Base-by-base conservation (phyloP, 805 yeast species). In the Wickerhamiella sergipiensis region DNA sequence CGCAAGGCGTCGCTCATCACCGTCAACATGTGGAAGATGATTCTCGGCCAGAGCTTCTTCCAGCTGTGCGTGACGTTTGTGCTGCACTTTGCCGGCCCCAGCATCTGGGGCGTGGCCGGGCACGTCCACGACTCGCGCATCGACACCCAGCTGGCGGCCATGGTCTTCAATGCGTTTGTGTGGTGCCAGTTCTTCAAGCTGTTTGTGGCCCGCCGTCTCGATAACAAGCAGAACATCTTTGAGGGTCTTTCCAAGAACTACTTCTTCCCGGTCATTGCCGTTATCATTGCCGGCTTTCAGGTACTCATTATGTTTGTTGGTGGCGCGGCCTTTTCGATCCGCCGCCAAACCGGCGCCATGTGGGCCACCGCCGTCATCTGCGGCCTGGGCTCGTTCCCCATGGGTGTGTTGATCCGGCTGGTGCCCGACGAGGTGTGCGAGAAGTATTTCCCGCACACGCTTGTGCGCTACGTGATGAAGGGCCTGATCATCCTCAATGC, bases 1-100 rank as follows among this genome's bases (percentile, higher is more conserved):
- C 77, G 96, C 61, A 69, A 71, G 21, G 76, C 79, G 15, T 85
- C 94, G 1, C 73, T 92, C 67, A 90, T 92, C 57, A 74, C 95
- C 5, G 80, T 81, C 2, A 83, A 95, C 9, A 92, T 92, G 89
- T 92, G 98, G 98, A 92, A 92, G 68, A 90, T 92, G 97, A 92
- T 92, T 58, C 54, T 89, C 47, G 92, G 95, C 2, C 97, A 92
- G 69, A 76, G 95, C 1, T 53, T 73, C 15, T 76, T 80, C 54
- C 99, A 92, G 71, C 74, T 92, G 55, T 64, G 75, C 21, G 77
- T 92, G 18, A 90, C 97, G 0, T 83, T 92, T 62, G 72, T 74
- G 10, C 67, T 92, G 45, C 92, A 88, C 66, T 92, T 87, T 67
- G 84, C 79, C 9, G 96, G 97, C 18, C 65, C 67, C 15, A 49